Conservation (phyloP, 2,329 filamentous ascomycete genomes). For the Trichoderma polysporum region DNA sequence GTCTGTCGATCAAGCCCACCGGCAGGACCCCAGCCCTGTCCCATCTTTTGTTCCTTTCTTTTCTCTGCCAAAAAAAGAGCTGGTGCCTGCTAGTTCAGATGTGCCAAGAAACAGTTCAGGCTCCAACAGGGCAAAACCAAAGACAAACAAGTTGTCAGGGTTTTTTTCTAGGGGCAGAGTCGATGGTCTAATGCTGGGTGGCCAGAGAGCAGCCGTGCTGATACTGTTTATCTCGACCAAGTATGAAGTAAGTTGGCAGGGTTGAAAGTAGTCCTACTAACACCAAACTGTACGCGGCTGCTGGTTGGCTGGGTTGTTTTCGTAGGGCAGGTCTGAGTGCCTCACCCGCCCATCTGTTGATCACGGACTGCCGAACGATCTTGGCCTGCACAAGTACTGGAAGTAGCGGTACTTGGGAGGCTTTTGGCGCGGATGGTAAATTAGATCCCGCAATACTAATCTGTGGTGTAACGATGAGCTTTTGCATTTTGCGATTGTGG, state of each 20-base stretch:
- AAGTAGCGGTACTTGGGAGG: neutral
- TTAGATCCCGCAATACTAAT: conserved; percentile 11
- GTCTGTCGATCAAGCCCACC: neutral
- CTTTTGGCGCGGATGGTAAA: neutral
- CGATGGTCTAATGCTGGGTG: neutral
- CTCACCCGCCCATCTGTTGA: neutral
- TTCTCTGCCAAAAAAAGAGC: neutral
- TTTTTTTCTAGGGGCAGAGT: neutral
- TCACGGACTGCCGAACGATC: conserved; percentile 11
- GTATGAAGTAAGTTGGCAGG: neutral
- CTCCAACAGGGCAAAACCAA: neutral
- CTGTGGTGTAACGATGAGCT: neutral
- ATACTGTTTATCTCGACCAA: neutral
- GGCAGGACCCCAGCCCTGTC: neutral
- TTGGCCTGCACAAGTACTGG: neutral
- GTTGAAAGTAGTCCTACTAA: neutral
- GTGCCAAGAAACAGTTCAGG: neutral
- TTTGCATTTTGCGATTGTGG: neutral
- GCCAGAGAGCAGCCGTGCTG: neutral
- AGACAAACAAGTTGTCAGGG: neutral
- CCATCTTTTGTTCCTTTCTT: neutral
- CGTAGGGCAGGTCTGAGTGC: neutral
- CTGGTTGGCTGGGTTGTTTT: neutral
- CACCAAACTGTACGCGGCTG: neutral
- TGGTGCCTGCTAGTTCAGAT: neutral